Evolutionary conservation across 1,284 basidiomycete species (phyloP).

Genomic region (Cystobasidium slooffiae): DNA sequence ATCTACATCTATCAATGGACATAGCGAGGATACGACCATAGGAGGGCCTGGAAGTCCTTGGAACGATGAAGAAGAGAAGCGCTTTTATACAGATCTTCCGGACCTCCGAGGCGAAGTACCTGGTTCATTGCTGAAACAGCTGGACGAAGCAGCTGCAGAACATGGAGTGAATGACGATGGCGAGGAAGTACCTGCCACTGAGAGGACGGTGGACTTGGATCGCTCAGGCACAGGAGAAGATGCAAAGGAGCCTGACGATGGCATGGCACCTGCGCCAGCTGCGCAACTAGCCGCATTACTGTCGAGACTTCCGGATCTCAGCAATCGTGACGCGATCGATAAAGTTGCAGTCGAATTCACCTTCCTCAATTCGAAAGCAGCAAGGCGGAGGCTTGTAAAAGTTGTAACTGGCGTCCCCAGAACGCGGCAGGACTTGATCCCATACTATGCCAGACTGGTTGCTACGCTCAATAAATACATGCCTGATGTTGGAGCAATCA

Average conservation of each 20-base stretch:
- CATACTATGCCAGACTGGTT: constrained; percentile 88
- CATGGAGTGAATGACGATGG: constrained; percentile 46
- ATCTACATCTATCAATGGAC: constrained; percentile 27
- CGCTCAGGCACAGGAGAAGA: constrained; percentile 47
- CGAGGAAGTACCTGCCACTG: not conserved
- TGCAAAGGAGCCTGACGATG: constrained; percentile 54
- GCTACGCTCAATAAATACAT: constrained; percentile 89
- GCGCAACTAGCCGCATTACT: constrained; percentile 91
- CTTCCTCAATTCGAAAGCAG: constrained; percentile 92
- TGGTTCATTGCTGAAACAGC: constrained; percentile 73
- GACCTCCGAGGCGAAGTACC: constrained; percentile 93
- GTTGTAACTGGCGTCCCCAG: constrained; percentile 82
- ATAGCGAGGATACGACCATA: constrained; percentile 49
- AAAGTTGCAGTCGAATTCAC: constrained; percentile 95
- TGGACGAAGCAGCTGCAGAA: constrained; percentile 29
- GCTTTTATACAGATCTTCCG: constrained; percentile 91
- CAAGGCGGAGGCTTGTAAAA: constrained; percentile 84
- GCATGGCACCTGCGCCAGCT: constrained; percentile 74
- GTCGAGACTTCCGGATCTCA: constrained; percentile 88
- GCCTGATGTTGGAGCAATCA: constrained; percentile 84
- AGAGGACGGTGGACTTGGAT: constrained; percentile 52
- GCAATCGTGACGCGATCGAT: constrained; percentile 88
- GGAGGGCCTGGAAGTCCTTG: constrained; percentile 75
- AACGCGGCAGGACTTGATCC: constrained; percentile 85
- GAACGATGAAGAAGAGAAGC: constrained; percentile 96